Conservation (phyloP, 257 asterid genomes). For the Solanum habrochaites region DNA sequence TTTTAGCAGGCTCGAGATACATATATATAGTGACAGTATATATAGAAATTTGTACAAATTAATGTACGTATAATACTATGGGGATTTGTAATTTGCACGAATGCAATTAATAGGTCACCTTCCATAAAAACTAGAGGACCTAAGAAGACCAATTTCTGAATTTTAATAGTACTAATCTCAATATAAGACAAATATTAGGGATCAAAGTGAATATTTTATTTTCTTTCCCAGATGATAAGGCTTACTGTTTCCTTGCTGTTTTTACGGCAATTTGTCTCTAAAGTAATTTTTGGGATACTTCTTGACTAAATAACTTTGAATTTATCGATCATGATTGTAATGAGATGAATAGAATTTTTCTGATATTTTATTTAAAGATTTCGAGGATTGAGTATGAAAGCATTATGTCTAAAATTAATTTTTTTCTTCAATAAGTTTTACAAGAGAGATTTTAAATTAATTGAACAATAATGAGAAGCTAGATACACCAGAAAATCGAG, state of each 20-base stretch:
- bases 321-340: neutral
- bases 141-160: neutral
- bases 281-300: neutral
- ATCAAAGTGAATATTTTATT: neutral
- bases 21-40: neutral
- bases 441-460: neutral
- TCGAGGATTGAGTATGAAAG: neutral
- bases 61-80: neutral
- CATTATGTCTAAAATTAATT: neutral
- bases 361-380: neutral
- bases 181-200: neutral
- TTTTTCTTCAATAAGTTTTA: neutral
- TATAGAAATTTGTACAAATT: neutral
- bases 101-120: neutral
- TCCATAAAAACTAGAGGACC: slow-evolving; percentile 8
- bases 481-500: fast-evolving
- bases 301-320: neutral
- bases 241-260: slow-evolving; percentile 20
- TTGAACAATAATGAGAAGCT: neutral
- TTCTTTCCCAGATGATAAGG: slow-evolving; percentile 6
- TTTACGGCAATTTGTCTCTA: slow-evolving; percentile 3
- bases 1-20: neutral
- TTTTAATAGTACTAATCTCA: neutral
- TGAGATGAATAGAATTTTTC: neutral
- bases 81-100: slow-evolving; percentile 3